Base-by-base conservation (phyloP, 306 rosid species). In the Elaeagnus macrophylla region DNA sequence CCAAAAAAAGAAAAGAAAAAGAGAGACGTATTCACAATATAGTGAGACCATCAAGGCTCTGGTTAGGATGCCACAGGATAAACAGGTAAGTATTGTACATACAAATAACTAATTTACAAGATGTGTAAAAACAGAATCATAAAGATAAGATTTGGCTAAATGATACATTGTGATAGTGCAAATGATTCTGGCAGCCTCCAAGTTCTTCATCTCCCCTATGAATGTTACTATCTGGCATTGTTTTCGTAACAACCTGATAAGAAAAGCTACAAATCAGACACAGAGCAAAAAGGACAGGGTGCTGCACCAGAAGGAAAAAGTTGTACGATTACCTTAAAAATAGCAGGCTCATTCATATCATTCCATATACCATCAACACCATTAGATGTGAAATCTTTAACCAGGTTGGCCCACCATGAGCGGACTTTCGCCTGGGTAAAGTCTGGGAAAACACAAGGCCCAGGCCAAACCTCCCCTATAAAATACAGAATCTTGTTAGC, bases 291-390 rank as follows among this genome's bases (percentile, higher is more conserved):
- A n/a, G n/a, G n/a, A n/a, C n/a, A n/a, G 39, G 66, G 50, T 38
- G 59, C 3, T 16, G 10, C 12, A 8, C 61, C 60, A 36, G 65
- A 8, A 46, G 16, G 11, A 44, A 43, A 17, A 32, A 61, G 14
- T 44, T 47, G 39, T 39, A 7, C 8, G 68, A 67, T 59, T 70
- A 86, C 97, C 97, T 83, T 89, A 54, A 89, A 83, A 51, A 89
- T 44, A 41, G 97, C 70, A 6, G 97, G 97, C 76, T 89, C 97
- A 55, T 89, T 89, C 97, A 89, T 89, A 75, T 89, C 97, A 70
- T 89, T 89, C 97, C 97, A 89, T 73, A 89, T 89, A 62, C 97
- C 97, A 61, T 89, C 95, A 70, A 83, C 95, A 66, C 94, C 97
- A 51, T 77, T 80, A 59, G 76, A 63, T 73, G 60, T 54, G 60